These are phyloP conservation scores for Heliamphora exappendiculata DNA, from an alignment of 148 eudicot genomes.

Conservation along the genomic window DNA sequence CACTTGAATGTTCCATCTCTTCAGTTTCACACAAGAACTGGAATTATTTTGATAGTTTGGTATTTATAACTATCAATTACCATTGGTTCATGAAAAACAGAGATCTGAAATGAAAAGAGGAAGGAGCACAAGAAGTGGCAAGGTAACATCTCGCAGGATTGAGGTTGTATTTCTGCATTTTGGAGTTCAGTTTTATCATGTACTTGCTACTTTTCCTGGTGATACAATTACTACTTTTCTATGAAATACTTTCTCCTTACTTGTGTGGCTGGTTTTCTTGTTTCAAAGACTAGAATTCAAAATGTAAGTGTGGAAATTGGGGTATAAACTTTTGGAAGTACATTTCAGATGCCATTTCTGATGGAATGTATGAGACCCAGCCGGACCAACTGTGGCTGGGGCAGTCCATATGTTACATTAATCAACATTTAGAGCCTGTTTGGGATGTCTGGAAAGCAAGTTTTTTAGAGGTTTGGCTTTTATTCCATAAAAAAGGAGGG, in stretches of 20 bases:
- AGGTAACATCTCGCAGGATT: not conserved
- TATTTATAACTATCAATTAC: not conserved
- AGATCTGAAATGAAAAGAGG: slow-evolving; percentile 5
- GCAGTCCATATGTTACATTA: not conserved
- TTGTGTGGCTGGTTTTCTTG: not conserved
- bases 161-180: not conserved
- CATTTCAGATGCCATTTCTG: not conserved
- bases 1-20: not conserved
- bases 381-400: not conserved
- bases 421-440: not conserved
- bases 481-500: no score
- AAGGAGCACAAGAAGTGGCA: not conserved
- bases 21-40: not conserved
- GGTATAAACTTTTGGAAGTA: not conserved
- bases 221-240: not conserved
- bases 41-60: not conserved
- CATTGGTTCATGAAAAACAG: not conserved
- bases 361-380: no score
- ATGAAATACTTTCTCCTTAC: not conserved
- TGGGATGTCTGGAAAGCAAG: no score
- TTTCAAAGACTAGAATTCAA: not conserved
- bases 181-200: not conserved
- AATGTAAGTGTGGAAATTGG: not conserved
- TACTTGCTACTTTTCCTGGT: not conserved
- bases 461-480: no score